A percentile compares a stretch with the other conserved stretches of the same genome.
Evolutionary conservation across 2,329 filamentous ascomycete genomes (phyloP).

Genomic region (Clarireedia monteithiana): DNA sequence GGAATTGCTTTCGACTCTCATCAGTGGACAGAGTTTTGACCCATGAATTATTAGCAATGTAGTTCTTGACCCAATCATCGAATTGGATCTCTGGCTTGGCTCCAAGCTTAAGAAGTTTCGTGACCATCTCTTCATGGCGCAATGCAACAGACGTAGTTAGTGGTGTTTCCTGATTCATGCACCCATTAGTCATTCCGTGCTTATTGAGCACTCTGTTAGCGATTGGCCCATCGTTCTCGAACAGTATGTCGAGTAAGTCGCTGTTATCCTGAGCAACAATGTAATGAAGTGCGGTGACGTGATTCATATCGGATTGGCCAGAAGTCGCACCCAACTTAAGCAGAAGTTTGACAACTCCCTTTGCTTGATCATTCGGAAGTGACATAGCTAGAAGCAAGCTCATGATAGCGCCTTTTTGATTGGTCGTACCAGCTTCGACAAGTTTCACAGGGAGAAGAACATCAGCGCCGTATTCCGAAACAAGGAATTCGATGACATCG

Average conservation of each 20-base stretch:
- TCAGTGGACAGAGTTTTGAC: constrained; percentile 36
- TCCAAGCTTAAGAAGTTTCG: constrained; percentile 56
- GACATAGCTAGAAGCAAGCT: constrained; percentile 60
- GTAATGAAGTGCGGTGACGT: constrained; percentile 59
- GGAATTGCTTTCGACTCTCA: constrained; percentile 41
- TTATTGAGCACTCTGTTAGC: constrained; percentile 61
- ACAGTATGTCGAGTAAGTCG: constrained; percentile 41
- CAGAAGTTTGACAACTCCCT: constrained; percentile 56
- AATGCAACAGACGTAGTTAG: constrained; percentile 51
- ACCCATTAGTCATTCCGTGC: constrained; percentile 36
- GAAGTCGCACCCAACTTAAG: constrained; percentile 64
- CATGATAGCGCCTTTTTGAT: constrained; percentile 52
- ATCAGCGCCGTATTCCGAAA: constrained; percentile 70
- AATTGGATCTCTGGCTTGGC: constrained; percentile 53
- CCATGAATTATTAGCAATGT: constrained; percentile 35
- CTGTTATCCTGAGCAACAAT: constrained; percentile 45
- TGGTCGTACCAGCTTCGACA: constrained; percentile 25
- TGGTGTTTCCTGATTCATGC: constrained; percentile 38
- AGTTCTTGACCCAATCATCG: constrained; percentile 54
- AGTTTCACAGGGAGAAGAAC: constrained; percentile 64
- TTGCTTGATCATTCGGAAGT: constrained; percentile 55
- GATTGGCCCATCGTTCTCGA: constrained; percentile 50
- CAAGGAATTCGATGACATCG: constrained; percentile 60
- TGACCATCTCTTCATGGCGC: constrained; percentile 44
- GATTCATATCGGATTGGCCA: constrained; percentile 61